Evolutionary conservation across 2,329 filamentous ascomycete genomes (phyloP).

Genomic region (Westerdykella sp.): DNA sequence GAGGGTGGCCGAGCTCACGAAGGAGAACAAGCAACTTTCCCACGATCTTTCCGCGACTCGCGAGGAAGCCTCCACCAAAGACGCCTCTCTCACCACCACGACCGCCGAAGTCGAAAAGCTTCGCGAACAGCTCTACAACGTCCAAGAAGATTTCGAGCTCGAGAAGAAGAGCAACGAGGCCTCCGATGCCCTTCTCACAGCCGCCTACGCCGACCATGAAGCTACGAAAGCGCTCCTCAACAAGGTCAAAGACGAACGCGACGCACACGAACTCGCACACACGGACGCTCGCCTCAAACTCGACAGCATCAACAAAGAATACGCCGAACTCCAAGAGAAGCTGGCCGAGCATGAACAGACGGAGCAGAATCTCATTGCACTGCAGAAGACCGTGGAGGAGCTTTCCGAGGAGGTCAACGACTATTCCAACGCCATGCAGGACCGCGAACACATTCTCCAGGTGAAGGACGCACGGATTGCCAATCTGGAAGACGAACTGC

Average conservation of each 20-base stretch:
- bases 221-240: not conserved
- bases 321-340: slow-evolving; percentile 3
- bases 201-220: not conserved
- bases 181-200: not conserved
- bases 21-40: no score
- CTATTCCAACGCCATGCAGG: slow-evolving; percentile 4
- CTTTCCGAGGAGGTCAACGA: slow-evolving; percentile 8
- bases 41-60: no score
- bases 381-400: slow-evolving; percentile 1
- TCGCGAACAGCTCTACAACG: no score
- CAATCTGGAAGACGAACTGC: slow-evolving; percentile 15
- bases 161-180: not conserved
- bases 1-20: no score
- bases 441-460: slow-evolving; percentile 11
- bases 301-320: slow-evolving; percentile 10
- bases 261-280: not conserved
- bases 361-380: slow-evolving; percentile 1
- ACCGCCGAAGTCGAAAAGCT: no score
- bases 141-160: not conserved
- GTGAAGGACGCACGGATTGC: slow-evolving; percentile 24
- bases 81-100: no score
- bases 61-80: no score
- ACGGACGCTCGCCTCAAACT: slow-evolving; percentile 2
- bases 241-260: not conserved
- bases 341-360: slow-evolving; percentile 7